Evolutionary conservation across 2,329 filamentous ascomycete species (phyloP).

Genomic region (Coniosporium tulheliwenetii): DNA sequence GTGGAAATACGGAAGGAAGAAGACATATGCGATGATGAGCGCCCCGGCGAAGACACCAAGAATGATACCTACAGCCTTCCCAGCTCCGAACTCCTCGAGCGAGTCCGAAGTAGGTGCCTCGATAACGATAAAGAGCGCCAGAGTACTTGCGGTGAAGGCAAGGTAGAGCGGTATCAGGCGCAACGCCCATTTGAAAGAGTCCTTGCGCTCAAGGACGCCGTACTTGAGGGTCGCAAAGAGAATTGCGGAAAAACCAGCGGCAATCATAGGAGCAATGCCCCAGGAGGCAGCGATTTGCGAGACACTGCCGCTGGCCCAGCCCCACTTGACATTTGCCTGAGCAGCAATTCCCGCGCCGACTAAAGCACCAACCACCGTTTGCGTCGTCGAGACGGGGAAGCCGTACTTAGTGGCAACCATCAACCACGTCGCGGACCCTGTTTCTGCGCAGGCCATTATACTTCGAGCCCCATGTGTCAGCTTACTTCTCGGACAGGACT

Average conservation of each 20-base stretch:
- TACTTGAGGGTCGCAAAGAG: slow-evolving; percentile 36
- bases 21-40: slow-evolving; percentile 11
- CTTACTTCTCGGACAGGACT: too few species aligned
- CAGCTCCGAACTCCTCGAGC: slow-evolving; percentile 18
- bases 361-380: slow-evolving; percentile 44
- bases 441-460: slow-evolving; percentile 16
- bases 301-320: slow-evolving; percentile 27
- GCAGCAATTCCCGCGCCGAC: slow-evolving; percentile 43
- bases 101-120: slow-evolving; percentile 22
- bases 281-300: slow-evolving; percentile 31
- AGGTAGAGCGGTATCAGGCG: slow-evolving; percentile 33
- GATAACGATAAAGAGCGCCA: slow-evolving; percentile 43
- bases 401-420: slow-evolving; percentile 39
- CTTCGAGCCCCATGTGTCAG: too few species aligned
- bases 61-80: slow-evolving; percentile 14
- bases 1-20: slow-evolving; percentile 20
- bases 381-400: slow-evolving; percentile 45
- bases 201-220: slow-evolving; percentile 30
- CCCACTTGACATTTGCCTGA: slow-evolving; percentile 20
- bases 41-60: slow-evolving; percentile 9
- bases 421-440: slow-evolving; percentile 38
- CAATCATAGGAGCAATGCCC: slow-evolving; percentile 33
- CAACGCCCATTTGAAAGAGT: slow-evolving; percentile 34
- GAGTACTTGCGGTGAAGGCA: slow-evolving; percentile 30
- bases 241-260: slow-evolving; percentile 30